These are phyloP conservation scores for Cyclostephanos invisitatus DNA, from an alignment of 108 stramenopile species.

Conservation along the genomic window DNA sequence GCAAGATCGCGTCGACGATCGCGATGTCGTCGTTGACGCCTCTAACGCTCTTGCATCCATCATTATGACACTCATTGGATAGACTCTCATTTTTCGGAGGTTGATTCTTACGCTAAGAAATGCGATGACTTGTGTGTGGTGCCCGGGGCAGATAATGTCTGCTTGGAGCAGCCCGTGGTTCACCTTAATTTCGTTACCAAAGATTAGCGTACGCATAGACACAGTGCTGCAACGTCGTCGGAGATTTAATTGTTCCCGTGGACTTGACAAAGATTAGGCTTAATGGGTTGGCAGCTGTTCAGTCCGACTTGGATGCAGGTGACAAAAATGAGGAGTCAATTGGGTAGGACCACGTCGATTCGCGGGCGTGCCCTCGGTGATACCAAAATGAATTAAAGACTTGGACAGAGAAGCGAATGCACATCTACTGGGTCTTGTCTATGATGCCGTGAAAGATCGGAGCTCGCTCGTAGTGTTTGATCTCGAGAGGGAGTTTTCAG, in stretches of 20 bases:
- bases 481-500: conserved; percentile 43
- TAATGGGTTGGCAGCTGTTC: conserved; percentile 5
- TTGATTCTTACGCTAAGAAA: conserved; percentile 45
- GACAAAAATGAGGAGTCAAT: conserved; percentile 48
- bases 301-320: conserved; percentile 28
- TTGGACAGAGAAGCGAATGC: conserved; percentile 50
- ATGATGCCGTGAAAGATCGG: conserved; percentile 49
- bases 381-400: conserved; percentile 53
- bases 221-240: conserved; percentile 48
- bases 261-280: conserved; percentile 43
- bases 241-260: conserved; percentile 52
- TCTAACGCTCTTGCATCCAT: too few species aligned
- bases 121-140: conserved; percentile 47
- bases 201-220: conserved; percentile 50
- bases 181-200: conserved; percentile 58
- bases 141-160: conserved; percentile 52
- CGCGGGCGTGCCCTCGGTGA: conserved; percentile 54
- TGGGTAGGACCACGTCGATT: conserved; percentile 61
- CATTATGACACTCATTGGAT: background rate
- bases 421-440: conserved; percentile 56
- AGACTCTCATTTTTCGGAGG: conserved; percentile 14
- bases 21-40: background rate
- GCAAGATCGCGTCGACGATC: background rate
- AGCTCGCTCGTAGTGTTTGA: conserved; percentile 56
- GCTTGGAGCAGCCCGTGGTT: conserved; percentile 54